phyloP scores from a whole-genome alignment of 2,329 filamentous ascomycete genomes.

The Cladorrhinum sp. region DNA sequence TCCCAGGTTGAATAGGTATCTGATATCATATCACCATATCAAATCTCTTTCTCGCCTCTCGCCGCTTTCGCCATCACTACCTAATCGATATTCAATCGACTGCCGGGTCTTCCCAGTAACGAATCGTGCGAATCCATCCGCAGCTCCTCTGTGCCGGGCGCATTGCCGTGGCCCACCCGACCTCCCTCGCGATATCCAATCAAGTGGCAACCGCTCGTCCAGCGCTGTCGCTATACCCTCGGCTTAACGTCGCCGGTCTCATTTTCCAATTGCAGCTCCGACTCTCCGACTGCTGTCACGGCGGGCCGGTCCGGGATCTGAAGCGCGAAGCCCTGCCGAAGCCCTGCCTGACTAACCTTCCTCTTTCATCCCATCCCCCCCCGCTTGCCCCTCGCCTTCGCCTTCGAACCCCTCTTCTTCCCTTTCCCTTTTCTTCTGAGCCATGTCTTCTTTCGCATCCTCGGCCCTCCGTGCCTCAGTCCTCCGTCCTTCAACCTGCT shows the following conservation, averaged over 20 bases:
- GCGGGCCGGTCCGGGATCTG: slow-evolving; percentile 24
- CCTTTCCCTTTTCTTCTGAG: slow-evolving; percentile 22
- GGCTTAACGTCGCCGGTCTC: slow-evolving; percentile 23
- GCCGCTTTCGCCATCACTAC: slow-evolving; percentile 3
- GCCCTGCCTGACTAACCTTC: slow-evolving; percentile 12
- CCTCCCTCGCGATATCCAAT: slow-evolving; percentile 18
- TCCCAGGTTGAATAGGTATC: too few relatives aligned
- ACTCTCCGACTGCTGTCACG: slow-evolving; percentile 17
- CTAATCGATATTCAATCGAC: not conserved
- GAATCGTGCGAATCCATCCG: not conserved
- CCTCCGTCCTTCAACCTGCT: slow-evolving; percentile 21
- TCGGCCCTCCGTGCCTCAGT: slow-evolving; percentile 27
- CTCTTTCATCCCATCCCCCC: slow-evolving; percentile 7
- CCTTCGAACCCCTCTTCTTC: slow-evolving; percentile 9
- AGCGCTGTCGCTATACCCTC: slow-evolving; percentile 20
- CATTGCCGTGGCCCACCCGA: slow-evolving; percentile 23
- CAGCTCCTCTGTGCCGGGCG: slow-evolving; percentile 20
- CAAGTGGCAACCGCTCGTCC: slow-evolving; percentile 11
- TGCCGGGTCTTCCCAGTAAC: slow-evolving; percentile 12
- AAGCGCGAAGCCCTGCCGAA: slow-evolving; percentile 7
- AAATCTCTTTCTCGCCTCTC: not conserved
- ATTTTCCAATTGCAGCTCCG: slow-evolving; percentile 22
- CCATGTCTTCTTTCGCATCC: slow-evolving; percentile 26
- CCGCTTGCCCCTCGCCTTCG: slow-evolving; percentile 11
- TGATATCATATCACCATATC: too few relatives aligned